phyloP scores from a whole-genome alignment of 371 early-diverging fungal genomes.

The Capniomyces stellatus region DNA sequence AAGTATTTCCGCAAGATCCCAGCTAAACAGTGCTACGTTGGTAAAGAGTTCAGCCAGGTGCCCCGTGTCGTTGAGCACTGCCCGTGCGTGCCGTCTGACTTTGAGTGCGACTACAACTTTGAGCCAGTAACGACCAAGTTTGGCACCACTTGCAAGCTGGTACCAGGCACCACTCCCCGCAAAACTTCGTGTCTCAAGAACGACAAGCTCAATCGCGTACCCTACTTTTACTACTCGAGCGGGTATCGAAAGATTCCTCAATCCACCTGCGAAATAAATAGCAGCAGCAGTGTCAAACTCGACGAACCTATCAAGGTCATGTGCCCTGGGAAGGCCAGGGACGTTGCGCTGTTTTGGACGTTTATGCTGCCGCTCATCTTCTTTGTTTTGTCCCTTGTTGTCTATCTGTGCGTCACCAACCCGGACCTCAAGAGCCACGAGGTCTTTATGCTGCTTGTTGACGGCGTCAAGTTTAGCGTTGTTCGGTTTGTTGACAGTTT shows the following conservation, averaged over 20 bases:
- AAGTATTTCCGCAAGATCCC: slow-evolving; percentile 63
- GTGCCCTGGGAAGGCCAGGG: slow-evolving; percentile 41
- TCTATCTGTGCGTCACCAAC: slow-evolving; percentile 5
- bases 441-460: neutral
- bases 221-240: slow-evolving; percentile 27
- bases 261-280: slow-evolving; percentile 31
- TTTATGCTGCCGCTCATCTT: slow-evolving; percentile 21
- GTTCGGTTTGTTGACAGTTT: neutral
- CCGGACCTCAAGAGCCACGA: neutral
- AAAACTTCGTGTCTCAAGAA: slow-evolving; percentile 26
- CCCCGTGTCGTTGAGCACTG: slow-evolving; percentile 39
- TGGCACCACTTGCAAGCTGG: slow-evolving; percentile 33
- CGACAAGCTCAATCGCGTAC: slow-evolving; percentile 4
- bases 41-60: slow-evolving; percentile 44
- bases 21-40: slow-evolving; percentile 57
- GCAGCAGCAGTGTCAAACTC: slow-evolving; percentile 31
- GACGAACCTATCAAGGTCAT: slow-evolving; percentile 35
- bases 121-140: slow-evolving; percentile 18
- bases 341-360: slow-evolving; percentile 27
- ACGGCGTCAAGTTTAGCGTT: neutral
- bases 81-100: slow-evolving; percentile 60
- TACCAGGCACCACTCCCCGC: slow-evolving; percentile 36
- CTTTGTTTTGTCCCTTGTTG: slow-evolving; percentile 16
- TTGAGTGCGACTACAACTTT: slow-evolving; percentile 76
- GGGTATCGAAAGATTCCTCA: slow-evolving; percentile 63